Conservation (phyloP, 768 basidiomycete species). For the Trametes sanguinea region DNA sequence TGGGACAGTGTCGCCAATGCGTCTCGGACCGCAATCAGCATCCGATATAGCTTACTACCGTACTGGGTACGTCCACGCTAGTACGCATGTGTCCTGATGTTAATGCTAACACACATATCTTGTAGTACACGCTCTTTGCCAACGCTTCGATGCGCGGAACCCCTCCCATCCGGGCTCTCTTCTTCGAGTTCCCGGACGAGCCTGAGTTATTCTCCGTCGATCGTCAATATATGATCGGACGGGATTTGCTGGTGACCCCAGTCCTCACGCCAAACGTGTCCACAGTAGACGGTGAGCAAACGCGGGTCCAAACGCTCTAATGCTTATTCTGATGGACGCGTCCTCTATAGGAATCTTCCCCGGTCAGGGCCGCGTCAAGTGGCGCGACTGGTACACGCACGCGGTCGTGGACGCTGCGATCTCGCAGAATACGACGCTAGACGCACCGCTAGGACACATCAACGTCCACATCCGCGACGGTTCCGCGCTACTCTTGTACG, state of each 20-base stretch:
- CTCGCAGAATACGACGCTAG: slow-evolving; percentile 50
- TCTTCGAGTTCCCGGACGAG: slow-evolving; percentile 77
- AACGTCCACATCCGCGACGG: slow-evolving; percentile 74
- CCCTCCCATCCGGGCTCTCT: slow-evolving; percentile 73
- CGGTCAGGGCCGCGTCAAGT: slow-evolving; percentile 55
- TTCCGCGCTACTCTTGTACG: slow-evolving; percentile 63
- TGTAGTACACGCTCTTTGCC: slow-evolving; percentile 71
- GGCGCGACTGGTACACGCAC: slow-evolving; percentile 79
- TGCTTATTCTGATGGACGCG: not conserved
- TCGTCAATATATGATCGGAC: slow-evolving; percentile 71
- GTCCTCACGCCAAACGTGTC: slow-evolving; percentile 69
- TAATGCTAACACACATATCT: no score
- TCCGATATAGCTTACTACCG: slow-evolving; percentile 70
- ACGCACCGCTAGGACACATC: slow-evolving; percentile 73
- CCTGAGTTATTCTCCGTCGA: slow-evolving; percentile 63
- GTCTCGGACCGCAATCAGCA: slow-evolving; percentile 67
- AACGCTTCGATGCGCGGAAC: slow-evolving; percentile 65
- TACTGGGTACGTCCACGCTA: slow-evolving; percentile 62
- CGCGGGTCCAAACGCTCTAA: no score
- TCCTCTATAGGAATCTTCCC: slow-evolving; percentile 60
- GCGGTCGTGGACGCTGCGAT: slow-evolving; percentile 47
- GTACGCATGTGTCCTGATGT: not conserved
- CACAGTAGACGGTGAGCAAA: slow-evolving; percentile 58
- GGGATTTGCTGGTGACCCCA: slow-evolving; percentile 73
- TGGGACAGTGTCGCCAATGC: slow-evolving; percentile 83